These are phyloP conservation scores for Triticum monococcum DNA, from an alignment of 176 grass and related monocot species.

Conservation along the genomic window DNA sequence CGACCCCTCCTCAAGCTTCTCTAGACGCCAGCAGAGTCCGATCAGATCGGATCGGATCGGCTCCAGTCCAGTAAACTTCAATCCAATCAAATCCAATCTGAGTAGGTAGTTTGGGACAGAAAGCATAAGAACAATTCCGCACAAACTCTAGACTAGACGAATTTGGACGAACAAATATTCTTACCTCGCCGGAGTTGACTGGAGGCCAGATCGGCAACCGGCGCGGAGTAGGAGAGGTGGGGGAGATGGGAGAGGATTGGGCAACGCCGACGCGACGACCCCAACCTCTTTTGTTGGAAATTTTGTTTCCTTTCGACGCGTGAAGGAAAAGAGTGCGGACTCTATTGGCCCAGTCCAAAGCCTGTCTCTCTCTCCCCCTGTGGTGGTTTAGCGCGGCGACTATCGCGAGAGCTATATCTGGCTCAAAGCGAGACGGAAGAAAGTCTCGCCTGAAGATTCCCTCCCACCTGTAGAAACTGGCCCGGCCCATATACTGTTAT, in stretches of 20 bases:
- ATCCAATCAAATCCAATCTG: slow-evolving; percentile 41
- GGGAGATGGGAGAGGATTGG: not conserved
- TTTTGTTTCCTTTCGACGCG: slow-evolving; percentile 14
- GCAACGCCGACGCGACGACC: slow-evolving; percentile 37
- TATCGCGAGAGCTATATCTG: too few relatives aligned
- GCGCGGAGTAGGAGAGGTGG: not conserved
- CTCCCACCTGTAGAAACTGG: too few relatives aligned
- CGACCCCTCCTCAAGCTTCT: not conserved
- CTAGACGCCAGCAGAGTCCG: not conserved
- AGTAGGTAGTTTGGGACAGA: not conserved
- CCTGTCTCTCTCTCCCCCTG: too few relatives aligned
- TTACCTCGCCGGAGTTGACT: slow-evolving; percentile 25
- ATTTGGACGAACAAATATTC: not conserved
- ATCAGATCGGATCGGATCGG: slow-evolving; percentile 32
- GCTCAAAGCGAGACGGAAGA: too few relatives aligned
- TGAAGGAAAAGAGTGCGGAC: not conserved
- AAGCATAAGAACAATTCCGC: not conserved
- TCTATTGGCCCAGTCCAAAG: not conserved
- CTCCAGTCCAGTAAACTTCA: not conserved
- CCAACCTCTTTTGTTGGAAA: not conserved
- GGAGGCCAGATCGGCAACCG: not conserved
- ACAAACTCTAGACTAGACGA: not conserved
- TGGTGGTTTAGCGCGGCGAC: too few relatives aligned
- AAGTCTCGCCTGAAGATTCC: too few relatives aligned
- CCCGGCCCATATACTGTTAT: too few relatives aligned